Evolutionary conservation across 805 yeast genomes (phyloP), one percentile per base, ranked within the genome.

Genomic region (Scheffersomyces lignosus): DNA sequence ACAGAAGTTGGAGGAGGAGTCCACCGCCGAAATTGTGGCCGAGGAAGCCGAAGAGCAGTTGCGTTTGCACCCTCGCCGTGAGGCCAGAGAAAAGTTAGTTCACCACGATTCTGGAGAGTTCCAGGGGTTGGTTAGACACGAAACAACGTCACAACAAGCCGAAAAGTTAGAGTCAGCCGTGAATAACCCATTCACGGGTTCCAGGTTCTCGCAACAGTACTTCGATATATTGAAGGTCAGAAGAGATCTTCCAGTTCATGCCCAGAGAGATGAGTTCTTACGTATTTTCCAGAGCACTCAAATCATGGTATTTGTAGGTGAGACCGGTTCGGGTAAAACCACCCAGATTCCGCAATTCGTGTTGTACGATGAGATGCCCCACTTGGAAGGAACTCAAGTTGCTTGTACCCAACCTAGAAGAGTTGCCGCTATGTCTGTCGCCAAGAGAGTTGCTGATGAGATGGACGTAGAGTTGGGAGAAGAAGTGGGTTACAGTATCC

Each of bases 341-440:
- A 91, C 99, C 1, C 99, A 91, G 68, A 90, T 91, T 45, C 98
- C 99, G 3, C 99, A 91, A 65, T 93, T 90, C 64, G 96, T 91
- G 15, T 68, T 83, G 33, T 88, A 78, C 53, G 97, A 93, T 59
- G 98, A 90, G 51, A 77, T 91, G 76, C 96, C 97, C 13, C 96
- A 88, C 54, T 69, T 88, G 48, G 66, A 68, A 35, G 90, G 91
- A 4, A 81, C 81, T 12, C 91, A 83, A 64, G 91, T 91, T 37
- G 98, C 96, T 1, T 90, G 96, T 80, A 90, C 98, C 0, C 91
- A 80, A 64, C 99, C 99, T 13, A 81, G 99, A 70, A 81, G 99
- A 66, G 98, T 91, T 49, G 99, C 99, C 14, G 98, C 99, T 13
- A 91, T 90, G 97, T 86, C 96, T 37, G 98, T 90, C 40, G 98